Evolutionary conservation across 495 filamentous ascomycete species (phyloP).

Genomic region (Choiromyces venosus): DNA sequence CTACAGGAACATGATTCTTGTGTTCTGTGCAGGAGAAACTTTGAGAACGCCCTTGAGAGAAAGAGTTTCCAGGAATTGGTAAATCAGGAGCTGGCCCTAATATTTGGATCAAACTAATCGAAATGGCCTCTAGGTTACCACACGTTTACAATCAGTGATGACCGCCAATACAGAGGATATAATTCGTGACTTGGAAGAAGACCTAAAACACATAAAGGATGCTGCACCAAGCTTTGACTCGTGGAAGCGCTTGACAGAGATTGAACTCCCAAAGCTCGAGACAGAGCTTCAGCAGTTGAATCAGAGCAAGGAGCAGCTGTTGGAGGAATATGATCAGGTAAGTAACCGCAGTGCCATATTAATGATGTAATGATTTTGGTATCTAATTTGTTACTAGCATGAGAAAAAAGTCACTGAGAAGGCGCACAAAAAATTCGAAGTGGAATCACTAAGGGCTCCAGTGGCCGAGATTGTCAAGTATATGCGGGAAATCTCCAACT

Average conservation of each 20-base stretch:
- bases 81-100: not conserved
- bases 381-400: conserved; percentile 21
- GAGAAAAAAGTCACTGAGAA: conserved; percentile 54
- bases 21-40: conserved; percentile 34
- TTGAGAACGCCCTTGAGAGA: conserved; percentile 25
- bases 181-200: conserved; percentile 54
- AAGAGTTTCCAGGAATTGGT: conserved; percentile 39
- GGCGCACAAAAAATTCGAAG: conserved; percentile 61
- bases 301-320: conserved; percentile 55
- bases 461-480: conserved; percentile 71
- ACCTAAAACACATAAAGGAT: conserved; percentile 56
- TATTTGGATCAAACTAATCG: not conserved
- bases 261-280: conserved; percentile 64
- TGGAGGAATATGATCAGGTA: conserved; percentile 67
- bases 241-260: conserved; percentile 60
- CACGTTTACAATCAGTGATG: conserved; percentile 44
- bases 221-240: conserved; percentile 65
- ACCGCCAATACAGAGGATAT: conserved; percentile 52
- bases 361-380: not conserved
- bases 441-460: conserved; percentile 68
- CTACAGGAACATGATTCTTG: conserved; percentile 31
- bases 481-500: conserved; percentile 61
- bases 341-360: not conserved
- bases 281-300: conserved; percentile 58
- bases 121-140: conserved; percentile 20